Conservation (phyloP, 2,329 filamentous ascomycete species). For the Coniochaeta sp. region DNA sequence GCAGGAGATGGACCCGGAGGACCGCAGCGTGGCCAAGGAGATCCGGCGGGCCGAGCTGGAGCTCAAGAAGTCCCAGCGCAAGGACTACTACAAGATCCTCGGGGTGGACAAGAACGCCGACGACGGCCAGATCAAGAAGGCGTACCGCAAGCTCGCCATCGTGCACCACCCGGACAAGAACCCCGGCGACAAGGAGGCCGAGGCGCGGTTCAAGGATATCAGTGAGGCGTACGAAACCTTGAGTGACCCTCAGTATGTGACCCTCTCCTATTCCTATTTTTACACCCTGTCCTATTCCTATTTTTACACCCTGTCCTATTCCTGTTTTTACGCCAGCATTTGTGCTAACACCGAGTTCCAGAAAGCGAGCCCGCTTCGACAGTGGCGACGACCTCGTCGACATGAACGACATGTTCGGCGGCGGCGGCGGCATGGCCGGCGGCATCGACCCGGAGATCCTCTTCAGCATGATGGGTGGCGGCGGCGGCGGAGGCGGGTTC, state of each 20-base stretch:
- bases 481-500: constrained; percentile 48
- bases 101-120: constrained; percentile 78
- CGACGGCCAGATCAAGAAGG: constrained; percentile 87
- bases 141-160: constrained; percentile 91
- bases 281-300: background rate
- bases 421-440: constrained; percentile 49
- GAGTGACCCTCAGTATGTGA: constrained; percentile 80
- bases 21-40: constrained; percentile 74
- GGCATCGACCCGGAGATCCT: constrained; percentile 71
- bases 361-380: constrained; percentile 85
- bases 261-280: background rate
- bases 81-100: constrained; percentile 99
- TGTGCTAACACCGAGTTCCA: constrained; percentile 34
- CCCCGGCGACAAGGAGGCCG: constrained; percentile 74
- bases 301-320: background rate
- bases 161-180: constrained; percentile 98
- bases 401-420: constrained; percentile 74
- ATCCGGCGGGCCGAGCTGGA: constrained; percentile 87
- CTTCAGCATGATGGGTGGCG: constrained; percentile 76
- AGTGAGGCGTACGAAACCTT: constrained; percentile 94
- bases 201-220: constrained; percentile 94
- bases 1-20: constrained; percentile 73
- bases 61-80: constrained; percentile 93
- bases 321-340: constrained; percentile 1
- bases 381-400: constrained; percentile 88